Evolutionary conservation across 768 basidiomycete genomes (phyloP), one percentile per base, ranked within the genome.

Genomic region (Cystobasidium onofrii): DNA sequence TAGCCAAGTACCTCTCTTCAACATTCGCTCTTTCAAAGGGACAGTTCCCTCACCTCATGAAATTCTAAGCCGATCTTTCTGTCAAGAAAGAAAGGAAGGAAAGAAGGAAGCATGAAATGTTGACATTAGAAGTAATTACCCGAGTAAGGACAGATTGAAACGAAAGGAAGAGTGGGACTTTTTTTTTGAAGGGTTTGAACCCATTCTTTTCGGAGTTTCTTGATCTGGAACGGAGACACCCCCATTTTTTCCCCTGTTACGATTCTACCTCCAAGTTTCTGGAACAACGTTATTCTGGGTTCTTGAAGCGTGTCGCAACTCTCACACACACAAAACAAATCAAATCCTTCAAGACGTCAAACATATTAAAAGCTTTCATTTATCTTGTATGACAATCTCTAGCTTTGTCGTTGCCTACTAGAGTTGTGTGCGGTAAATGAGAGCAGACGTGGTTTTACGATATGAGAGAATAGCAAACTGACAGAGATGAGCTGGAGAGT

Each of bases 1-100:
- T 98, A 77, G 85, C 84, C 81, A 94, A 93, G 84, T 99, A 99
- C 84, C 86, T 99, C 79, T 89, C 88, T 82, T 87, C 94, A 71
- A 88, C 86, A 80, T 99, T 90, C 86, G 92, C 92, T 81, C 86
- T 99, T 75, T 92, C 91, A 78, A 96, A 94, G 86, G 92, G 94
- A 75, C 92, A 98, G 84, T 92, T 86, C 85, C 91, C 96, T 81
- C 96, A 99, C 85, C 87, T 90, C 84, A 82, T 99, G 84, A 86
- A 86, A 76, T 98, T 96, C 86, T 98, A 81, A 80, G 77, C 39
- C 23, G 18, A 15, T 27, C n/a, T n/a, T n/a, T n/a, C n/a, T n/a
- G n/a, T n/a, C n/a, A n/a, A 50, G n/a, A 50, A 3, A 50, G 46
- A n/a, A 52, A 33, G n/a, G 23, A 33, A 57, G 7, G 13, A 7